These are phyloP conservation scores for Carallia brachiata DNA, from an alignment of 345 rosid genomes.

Conservation along the genomic window DNA sequence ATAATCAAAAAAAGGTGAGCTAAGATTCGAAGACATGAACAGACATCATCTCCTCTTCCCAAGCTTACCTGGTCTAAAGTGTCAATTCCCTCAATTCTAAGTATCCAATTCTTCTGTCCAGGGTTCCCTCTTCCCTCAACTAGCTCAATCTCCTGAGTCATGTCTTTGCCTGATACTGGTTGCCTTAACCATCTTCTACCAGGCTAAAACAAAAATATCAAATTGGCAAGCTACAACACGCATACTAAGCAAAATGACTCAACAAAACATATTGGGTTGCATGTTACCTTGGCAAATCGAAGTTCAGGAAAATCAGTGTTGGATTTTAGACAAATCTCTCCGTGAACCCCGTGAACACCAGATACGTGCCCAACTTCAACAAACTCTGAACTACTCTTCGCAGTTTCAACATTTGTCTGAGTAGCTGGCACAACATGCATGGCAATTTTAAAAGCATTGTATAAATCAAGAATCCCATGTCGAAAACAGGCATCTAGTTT, in stretches of 20 bases:
- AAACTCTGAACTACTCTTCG: slow-evolving; percentile 34
- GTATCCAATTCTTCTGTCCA: slow-evolving; percentile 82
- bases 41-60: background rate
- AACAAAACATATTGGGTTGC: background rate
- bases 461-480: too few relatives aligned
- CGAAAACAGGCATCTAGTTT: too few relatives aligned
- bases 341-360: slow-evolving; percentile 76
- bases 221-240: background rate
- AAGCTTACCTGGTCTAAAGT: slow-evolving; percentile 62
- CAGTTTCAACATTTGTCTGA: slow-evolving; percentile 46
- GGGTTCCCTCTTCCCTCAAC: slow-evolving; percentile 77
- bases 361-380: slow-evolving; percentile 78
- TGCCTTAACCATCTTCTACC: slow-evolving; percentile 90
- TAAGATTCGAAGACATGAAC: background rate
- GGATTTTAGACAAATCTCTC: slow-evolving; percentile 74
- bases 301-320: slow-evolving; percentile 82
- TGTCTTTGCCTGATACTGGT: slow-evolving; percentile 56
- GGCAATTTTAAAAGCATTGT: too few relatives aligned
- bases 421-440: slow-evolving; percentile 33
- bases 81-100: slow-evolving; percentile 65
- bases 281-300: slow-evolving; percentile 61
- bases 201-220: slow-evolving; percentile 42
- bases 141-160: slow-evolving; percentile 66
- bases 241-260: background rate
- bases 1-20: background rate